Base-by-base conservation (phyloP, 768 basidiomycete species). In the Psilocybe cyanescens region DNA sequence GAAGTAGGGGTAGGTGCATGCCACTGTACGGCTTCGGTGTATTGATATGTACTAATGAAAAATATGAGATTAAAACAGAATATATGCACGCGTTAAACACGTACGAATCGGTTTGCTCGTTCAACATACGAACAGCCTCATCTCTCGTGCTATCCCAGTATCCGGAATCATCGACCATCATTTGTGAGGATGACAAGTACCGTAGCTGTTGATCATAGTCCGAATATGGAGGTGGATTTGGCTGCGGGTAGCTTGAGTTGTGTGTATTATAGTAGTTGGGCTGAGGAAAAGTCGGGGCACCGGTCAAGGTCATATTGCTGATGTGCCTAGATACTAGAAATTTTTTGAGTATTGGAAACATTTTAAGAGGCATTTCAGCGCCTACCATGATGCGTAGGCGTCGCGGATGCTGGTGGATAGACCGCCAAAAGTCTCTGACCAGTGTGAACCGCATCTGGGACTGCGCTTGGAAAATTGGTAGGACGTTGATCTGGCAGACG, bases 341-440 rank as follows among this genome's bases (percentile, higher is more conserved):
- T n/a, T n/a, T n/a, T n/a, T n/a, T 64, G 8, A 64, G 54, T 31
- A 49, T 31, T 54, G 61, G 30, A 17, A 8, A 12, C 41, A 9
- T 31, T 28, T 30, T 49, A 30, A 19, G 14, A 50, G 24, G 31
- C 17, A 31, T 63, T 45, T 9, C 17, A 41, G 48, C 35, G 67
- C 75, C 63, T 69, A 91, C 92, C 90, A 69, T 93, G 91, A 39
- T 85, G 80, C 7, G 90, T 83, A n/a, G 91, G 90, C 3, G 87
- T 90, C 29, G 88, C 87, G 61, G 91, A 92, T 41, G 88, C 88
- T 68, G 88, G 81, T 41, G 92, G 89, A 71, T 91, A 93, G 35
- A 83, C 78, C 3, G 85, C 83, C 49, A 91, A 79, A 28, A 93
- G 74, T 55, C 82, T 75, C 63, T 91, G 90, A 2, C 89, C 86